Evolutionary conservation across 495 filamentous ascomycete species (phyloP).

Genomic region (Aspergillus leporis): DNA sequence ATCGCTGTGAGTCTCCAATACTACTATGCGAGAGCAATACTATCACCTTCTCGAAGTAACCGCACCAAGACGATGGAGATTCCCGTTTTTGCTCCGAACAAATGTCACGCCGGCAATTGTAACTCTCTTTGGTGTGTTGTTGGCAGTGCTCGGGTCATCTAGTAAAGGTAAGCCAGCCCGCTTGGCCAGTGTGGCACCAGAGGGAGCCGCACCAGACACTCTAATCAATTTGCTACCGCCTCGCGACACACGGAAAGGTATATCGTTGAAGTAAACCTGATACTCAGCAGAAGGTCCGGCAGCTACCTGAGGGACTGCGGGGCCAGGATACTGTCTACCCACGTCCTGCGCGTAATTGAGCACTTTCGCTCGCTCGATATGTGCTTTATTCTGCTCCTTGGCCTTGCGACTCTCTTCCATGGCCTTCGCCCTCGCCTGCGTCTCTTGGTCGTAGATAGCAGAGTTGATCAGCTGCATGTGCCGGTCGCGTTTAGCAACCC

Average conservation of each 20-base stretch:
- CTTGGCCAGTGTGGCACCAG: slow-evolving; percentile 6
- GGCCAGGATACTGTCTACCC: slow-evolving; percentile 27
- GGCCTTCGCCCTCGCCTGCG: slow-evolving; percentile 67
- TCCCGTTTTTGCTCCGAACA: slow-evolving; percentile 86
- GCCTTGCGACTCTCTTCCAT: slow-evolving; percentile 69
- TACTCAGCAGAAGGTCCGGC: slow-evolving; percentile 46
- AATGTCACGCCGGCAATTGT: slow-evolving; percentile 82
- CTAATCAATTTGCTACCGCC: slow-evolving; percentile 85
- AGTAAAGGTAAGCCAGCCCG: slow-evolving; percentile 47
- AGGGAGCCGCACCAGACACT: slow-evolving; percentile 61
- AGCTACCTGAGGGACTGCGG: slow-evolving; percentile 37
- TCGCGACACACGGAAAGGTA: slow-evolving; percentile 72
- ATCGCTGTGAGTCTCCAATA: slow-evolving; percentile 25
- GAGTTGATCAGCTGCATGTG: slow-evolving; percentile 90
- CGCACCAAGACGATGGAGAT: slow-evolving; percentile 68
- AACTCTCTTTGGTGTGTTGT: slow-evolving; percentile 75
- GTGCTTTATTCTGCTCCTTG: slow-evolving; percentile 58
- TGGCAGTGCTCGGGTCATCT: slow-evolving; percentile 63
- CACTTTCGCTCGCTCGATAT: slow-evolving; percentile 61
- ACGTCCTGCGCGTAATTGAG: slow-evolving; percentile 44
- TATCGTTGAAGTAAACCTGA: slow-evolving; percentile 72
- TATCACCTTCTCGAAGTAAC: slow-evolving; percentile 46
- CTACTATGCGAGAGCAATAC: not conserved
- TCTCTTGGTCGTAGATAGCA: slow-evolving; percentile 75
- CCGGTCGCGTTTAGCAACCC: slow-evolving; percentile 79